phyloP scores from a whole-genome alignment of 305 asterid species.

The Fraxinus angustifolia region DNA sequence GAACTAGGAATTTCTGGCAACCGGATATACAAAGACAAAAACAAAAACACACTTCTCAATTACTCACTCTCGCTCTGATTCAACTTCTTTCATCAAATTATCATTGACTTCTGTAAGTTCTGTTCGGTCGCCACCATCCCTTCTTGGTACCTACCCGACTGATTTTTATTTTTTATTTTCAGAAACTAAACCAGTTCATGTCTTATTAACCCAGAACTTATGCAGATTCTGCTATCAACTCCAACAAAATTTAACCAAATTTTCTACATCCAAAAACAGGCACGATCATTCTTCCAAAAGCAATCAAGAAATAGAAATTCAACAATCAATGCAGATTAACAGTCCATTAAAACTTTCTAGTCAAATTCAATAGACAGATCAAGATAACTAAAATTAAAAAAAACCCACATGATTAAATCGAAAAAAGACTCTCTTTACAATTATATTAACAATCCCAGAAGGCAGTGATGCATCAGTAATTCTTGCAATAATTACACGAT shows the following conservation, averaged over 20 bases:
- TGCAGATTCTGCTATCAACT: neutral
- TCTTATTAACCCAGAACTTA: neutral
- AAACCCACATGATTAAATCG: constrained; percentile 34
- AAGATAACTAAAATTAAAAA: constrained; percentile 27
- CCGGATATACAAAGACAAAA: neutral
- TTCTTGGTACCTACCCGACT: neutral
- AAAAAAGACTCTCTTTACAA: constrained; percentile 29
- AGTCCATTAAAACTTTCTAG: constrained; percentile 27
- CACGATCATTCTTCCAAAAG: constrained; percentile 17
- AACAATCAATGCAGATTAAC: constrained; percentile 40
- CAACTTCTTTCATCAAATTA: neutral
- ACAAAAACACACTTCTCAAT: neutral
- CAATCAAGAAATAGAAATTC: constrained; percentile 29
- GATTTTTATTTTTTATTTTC: neutral
- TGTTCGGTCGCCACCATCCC: neutral
- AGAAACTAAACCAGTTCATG: neutral
- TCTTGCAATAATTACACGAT: constrained; percentile 27
- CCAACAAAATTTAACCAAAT: constrained; percentile 17
- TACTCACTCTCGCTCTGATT: neutral
- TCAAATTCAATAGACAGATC: constrained; percentile 42
- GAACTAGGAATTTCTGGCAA: neutral
- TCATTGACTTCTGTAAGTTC: neutral
- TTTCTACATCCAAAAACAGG: constrained; percentile 27
- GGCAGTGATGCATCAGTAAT: constrained; percentile 25
- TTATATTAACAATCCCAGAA: constrained; percentile 36